Evolutionary conservation across 2,329 filamentous ascomycete species (phyloP), one percentile per base, ranked within the genome.

Genomic region (Pseudopithomyces maydicus): DNA sequence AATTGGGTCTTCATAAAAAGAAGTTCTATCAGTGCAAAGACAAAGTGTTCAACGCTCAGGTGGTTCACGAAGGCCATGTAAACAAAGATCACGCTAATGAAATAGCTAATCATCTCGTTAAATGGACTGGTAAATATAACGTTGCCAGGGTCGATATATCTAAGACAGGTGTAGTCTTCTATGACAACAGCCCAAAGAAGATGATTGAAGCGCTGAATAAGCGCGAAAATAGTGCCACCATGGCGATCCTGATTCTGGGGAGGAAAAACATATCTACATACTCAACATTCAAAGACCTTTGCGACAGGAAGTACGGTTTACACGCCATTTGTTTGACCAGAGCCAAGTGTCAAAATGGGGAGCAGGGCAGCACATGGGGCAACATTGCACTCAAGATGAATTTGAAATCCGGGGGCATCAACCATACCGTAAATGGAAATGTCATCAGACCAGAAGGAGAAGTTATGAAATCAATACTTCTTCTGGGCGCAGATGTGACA

Each of bases 401-500:
- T 20, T 45, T 74, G 1, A 75, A 73, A 45, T 2, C 52, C 10
- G 66, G 54, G 0, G 66, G 67, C 1, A 52, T 58, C 32, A 74
- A 73, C 44, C 65, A 71, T 38, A 44, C 53, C 0, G 54, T 63
- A 6, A 8, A 46, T 1, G 26, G 35, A 1, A 10, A n/a, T 6
- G 5, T 38, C 35, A 38, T 38, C 35, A 57, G 10, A 38, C 10
- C 19, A 14, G n/a, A 5, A 6, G 29, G 2, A 49, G 5, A 23
- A 10, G 17, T 38, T 35, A 43, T 53, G 57, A 58, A 50, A 1
- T 46, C 68, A 8, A 77, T 75, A 0, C 74, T 81, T 55, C 58
- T 80, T 7, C 58, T 80, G 6, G 79, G 79, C 0, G 74, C 74
- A 0, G 80, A 82, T 56, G 74, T 80, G 0, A 77, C 75, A 0